phyloP scores from a whole-genome alignment of 805 yeast genomes.

The Saccharomycopsis amapae region DNA sequence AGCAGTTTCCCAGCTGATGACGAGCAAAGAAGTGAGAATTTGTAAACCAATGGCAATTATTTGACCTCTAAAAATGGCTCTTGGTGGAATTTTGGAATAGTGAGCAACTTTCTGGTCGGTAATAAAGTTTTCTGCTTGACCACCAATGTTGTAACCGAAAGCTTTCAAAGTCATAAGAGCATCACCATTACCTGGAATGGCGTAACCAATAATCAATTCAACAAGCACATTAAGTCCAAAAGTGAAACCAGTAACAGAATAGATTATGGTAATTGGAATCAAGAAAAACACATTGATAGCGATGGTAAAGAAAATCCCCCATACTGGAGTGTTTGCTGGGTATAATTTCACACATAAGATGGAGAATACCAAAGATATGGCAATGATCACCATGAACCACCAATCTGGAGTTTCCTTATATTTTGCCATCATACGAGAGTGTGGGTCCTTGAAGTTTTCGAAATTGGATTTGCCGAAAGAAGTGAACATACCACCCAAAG shows the following conservation, averaged over 20 bases:
- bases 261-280: conserved; percentile 44
- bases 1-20: conserved; percentile 31
- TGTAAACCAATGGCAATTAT: conserved; percentile 30
- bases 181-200: conserved; percentile 47
- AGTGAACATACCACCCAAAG: conserved; percentile 30
- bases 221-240: conserved; percentile 47
- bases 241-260: conserved; percentile 40
- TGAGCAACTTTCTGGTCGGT: conserved; percentile 51
- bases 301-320: conserved; percentile 50
- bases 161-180: conserved; percentile 48
- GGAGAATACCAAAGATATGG: conserved; percentile 39
- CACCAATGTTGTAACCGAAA: conserved; percentile 51
- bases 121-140: conserved; percentile 56
- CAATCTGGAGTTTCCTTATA: conserved; percentile 59
- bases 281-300: conserved; percentile 44
- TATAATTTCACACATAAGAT: conserved; percentile 40
- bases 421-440: conserved; percentile 46
- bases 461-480: conserved; percentile 22
- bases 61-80: conserved; percentile 46
- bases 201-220: conserved; percentile 51
- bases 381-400: conserved; percentile 41
- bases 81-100: conserved; percentile 52
- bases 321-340: conserved; percentile 48
- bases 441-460: conserved; percentile 41
- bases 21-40: conserved; percentile 29